phyloP scores from a whole-genome alignment of 805 yeast species.

The Yarrowia sp. region DNA sequence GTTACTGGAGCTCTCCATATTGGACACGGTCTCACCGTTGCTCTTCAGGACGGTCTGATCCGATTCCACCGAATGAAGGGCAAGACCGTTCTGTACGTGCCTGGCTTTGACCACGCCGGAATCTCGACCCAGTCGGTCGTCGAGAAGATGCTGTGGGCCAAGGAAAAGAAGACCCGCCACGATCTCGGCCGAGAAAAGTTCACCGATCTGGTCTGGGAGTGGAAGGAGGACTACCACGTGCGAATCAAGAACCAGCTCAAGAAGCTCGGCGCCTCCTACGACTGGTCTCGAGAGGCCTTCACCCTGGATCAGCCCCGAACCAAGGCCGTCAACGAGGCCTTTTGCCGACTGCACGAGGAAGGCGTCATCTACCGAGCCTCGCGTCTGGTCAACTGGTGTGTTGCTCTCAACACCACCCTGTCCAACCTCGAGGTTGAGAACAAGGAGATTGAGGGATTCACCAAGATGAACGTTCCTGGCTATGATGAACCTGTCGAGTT shows the following conservation, averaged over 20 bases:
- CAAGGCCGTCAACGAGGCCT: conserved; percentile 86
- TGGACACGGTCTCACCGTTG: conserved; percentile 95
- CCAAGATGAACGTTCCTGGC: conserved; percentile 83
- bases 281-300: conserved; percentile 94
- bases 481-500: conserved; percentile 91
- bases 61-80: conserved; percentile 98
- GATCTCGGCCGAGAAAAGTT: conserved; percentile 94
- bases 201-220: conserved; percentile 90
- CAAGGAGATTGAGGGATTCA: conserved; percentile 84
- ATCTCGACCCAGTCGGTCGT: conserved; percentile 98
- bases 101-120: conserved; percentile 99
- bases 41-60: conserved; percentile 92
- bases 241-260: conserved; percentile 85
- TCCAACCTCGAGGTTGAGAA: conserved; percentile 97
- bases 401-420: conserved; percentile 89
- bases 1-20: conserved; percentile 98
- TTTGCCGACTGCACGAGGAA: conserved; percentile 89
- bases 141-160: conserved; percentile 92
- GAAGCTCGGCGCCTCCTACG: conserved; percentile 94
- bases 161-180: conserved; percentile 87
- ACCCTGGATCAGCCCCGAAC: conserved; percentile 82
- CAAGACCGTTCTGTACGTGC: conserved; percentile 87
- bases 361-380: conserved; percentile 94
- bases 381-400: conserved; percentile 96
- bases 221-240: conserved; percentile 93